phyloP scores from a whole-genome alignment of 345 rosid genomes.

The Salix udensis region DNA sequence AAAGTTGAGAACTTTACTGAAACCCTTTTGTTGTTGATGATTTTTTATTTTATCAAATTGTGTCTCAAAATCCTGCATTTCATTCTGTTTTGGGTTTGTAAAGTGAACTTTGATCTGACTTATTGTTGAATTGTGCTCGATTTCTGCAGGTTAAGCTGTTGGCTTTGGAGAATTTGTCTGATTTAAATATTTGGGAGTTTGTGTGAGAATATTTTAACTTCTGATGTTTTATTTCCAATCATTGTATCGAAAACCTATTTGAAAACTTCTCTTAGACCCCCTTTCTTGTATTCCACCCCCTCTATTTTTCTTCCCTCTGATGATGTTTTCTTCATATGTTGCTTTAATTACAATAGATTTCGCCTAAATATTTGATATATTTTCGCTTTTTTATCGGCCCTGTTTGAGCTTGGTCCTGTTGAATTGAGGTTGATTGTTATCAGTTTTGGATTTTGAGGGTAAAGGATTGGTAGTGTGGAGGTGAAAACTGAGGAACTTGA shows the following conservation, averaged over 20 bases:
- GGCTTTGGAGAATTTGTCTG: neutral
- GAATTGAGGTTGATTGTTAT: neutral
- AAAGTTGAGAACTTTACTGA: neutral
- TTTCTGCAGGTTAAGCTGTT: conserved; percentile 28
- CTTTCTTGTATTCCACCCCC: conserved; percentile 43
- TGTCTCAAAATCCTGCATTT: neutral
- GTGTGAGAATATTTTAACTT: conserved; percentile 36
- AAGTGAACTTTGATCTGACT: neutral
- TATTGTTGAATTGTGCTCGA: conserved; percentile 4
- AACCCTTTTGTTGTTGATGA: neutral
- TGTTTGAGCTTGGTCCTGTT: neutral
- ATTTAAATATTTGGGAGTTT: neutral
- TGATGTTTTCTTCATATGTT: conserved; percentile 63
- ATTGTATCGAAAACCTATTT: conserved; percentile 43
- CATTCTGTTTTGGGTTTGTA: neutral
- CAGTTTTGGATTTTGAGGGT: conserved; percentile 7
- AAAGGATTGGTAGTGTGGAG: conserved; percentile 6
- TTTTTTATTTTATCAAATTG: neutral
- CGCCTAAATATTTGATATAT: conserved; percentile 69
- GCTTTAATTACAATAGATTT: conserved; percentile 71
- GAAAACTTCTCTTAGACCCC: conserved; percentile 40
- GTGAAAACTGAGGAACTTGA: conserved; percentile 9
- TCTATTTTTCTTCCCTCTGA: conserved; percentile 58
- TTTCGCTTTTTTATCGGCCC: neutral
- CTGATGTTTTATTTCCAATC: conserved; percentile 82